Evolutionary conservation across 192 early-diverging fungal genomes (phyloP), one percentile per base, ranked within the genome.

Genomic region (Spinellus fusiger): DNA sequence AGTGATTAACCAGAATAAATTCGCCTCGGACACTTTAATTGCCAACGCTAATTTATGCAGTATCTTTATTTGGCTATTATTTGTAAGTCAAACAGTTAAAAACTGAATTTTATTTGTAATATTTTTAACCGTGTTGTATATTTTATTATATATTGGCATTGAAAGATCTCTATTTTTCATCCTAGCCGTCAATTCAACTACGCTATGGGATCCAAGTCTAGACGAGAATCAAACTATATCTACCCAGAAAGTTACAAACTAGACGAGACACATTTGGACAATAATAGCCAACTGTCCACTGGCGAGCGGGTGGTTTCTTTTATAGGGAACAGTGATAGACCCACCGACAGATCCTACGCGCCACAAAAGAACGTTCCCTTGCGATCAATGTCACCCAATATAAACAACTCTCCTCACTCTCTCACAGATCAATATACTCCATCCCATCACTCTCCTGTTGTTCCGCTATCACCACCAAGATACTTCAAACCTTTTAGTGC

Each of bases 21-120:
- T 69, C 37, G 67, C 60, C 6, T 15, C 54, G 25, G 67, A 69
- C 34, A 16, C 61, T 18, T 47, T 69, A 13, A 69, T 69, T 38
- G 47, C 48, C 61, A 69, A 69, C 20, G 49, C 55, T 56, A 69
- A 69, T 26, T 29, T 58, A 5, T 57, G 61, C 18, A 54, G 49
- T 9, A 54, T 63, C 10, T 48, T 69, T 31, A 35, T 58, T 13
- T 69, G 56, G 48, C n/a, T 69, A 18, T 13, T 69, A 7, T 69
- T 62, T 58, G 65, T 68, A 68, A 49, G 65, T 61, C 7, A 15
- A 27, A 28, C n/a, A 18, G 5, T 34, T 13, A 33, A n/a, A 10
- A 20, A 28, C 1, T 9, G 27, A 31, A 54, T 31, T 5, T 6
- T 31, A 16, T 28, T 25, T 6, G 15, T 32, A 27, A 10, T 27